Base-by-base conservation (phyloP, 257 asterid genomes). In the Parsonsia alboflavescens region DNA sequence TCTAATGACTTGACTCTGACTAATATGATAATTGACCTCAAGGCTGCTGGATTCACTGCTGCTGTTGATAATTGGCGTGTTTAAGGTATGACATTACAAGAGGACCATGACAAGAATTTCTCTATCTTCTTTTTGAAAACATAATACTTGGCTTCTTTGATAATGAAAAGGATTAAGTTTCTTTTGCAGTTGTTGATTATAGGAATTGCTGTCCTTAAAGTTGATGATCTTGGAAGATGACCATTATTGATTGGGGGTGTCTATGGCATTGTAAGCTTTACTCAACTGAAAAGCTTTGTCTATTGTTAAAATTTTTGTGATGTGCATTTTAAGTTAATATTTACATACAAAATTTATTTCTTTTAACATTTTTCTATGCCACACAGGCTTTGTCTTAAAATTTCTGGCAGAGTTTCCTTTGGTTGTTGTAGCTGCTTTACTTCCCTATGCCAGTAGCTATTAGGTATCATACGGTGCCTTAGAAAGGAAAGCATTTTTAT, bases 31-130 rank as follows among this genome's bases (percentile, higher is more conserved):
- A 63, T 75, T 78, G 11, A 73, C 77, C 66, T 65, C 74, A 77
- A 93, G 98, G 84, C 86, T 85, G 97, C 97, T 84, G 99, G 99
- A 75, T 94, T 90, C 83, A 81, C 97, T 82, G 99, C 96, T 2
- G 99, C 99, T 54, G 86, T 96, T 77, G 99, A 94, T 84, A 97
- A 79, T 94, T 79, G 99, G 99, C 52, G 78, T 89, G 73, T 94
- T 94, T 78, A 94, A 94, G 99, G 99, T 94, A 84, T 76, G 82
- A 80, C 46, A 33, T 64, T 26, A 78, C 64, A 45, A 63, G 75
- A 12, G 45, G 59, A 36, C 54, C 58, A 69, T 62, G 45, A 70
- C n/a, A 63, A 65, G 41, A 67, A 30, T 56, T 62, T n/a, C 42
- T 68, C 19, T 58, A 39, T 59, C 56, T 46, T 30, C 17, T 7